Evolutionary conservation across 768 basidiomycete species (phyloP), one percentile per base, ranked within the genome.

Genomic region (Termitomyces sp.): DNA sequence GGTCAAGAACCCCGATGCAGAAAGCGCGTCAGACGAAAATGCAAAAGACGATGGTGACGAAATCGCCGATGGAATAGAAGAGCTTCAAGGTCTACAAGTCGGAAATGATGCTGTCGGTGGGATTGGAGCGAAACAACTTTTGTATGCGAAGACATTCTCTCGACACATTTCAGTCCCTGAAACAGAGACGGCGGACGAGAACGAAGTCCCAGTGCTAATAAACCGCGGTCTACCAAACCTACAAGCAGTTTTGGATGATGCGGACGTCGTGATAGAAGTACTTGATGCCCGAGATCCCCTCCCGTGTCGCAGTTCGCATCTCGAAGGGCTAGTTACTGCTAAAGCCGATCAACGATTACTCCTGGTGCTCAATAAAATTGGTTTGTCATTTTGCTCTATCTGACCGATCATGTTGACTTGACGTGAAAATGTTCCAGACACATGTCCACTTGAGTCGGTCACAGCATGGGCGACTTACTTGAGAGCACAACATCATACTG

Each of bases 351-450:
- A 79, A 64, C 76, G 71, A 68, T 71, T 88, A 13, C 63, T 87
- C 20, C 71, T 94, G n/a, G 76, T 95, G 18, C 69, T 97, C 54
- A 95, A 89, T 70, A 97, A 97, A 76, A 87, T 88, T 62, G 94
- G 94, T 92, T 63, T 57, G 87, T 77, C 34, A 37, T 50, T 14
- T 55, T 22, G 57, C 34, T 51, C 22, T 54, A 13, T 24, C 36
- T 46, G 54, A 49, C 24, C 43, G 49, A 42, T 27, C 56, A 46
- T 14, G 20, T 34, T 14, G 53, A 42, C n/a, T 53, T 52, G 52
- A 41, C 48, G 7, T 20, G 29, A 22, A 6, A 31, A 42, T 37
- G 42, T 8, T 62, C 41, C 61, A 95, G 94, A 96, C 69, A 76
- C 83, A 20, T 87, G 88, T 58, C 92, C 94, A 18, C 80, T 85